phyloP scores from a whole-genome alignment of 495 filamentous ascomycete species.

The Trichoderma orchidacearum region DNA sequence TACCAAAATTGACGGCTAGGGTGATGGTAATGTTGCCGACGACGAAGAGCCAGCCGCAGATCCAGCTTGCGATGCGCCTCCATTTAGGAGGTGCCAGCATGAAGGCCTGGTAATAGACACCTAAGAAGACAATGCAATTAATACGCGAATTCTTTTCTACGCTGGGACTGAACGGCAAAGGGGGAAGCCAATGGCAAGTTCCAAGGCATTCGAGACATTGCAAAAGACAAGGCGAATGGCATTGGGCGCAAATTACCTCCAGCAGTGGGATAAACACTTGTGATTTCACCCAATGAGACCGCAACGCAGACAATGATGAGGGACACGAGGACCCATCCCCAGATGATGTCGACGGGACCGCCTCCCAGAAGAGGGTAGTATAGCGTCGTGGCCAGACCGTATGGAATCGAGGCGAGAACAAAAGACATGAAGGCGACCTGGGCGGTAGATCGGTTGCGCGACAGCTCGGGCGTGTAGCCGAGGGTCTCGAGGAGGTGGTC shows the following conservation, averaged over 20 bases:
- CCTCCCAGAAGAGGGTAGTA: conserved; percentile 55
- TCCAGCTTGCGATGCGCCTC: conserved; percentile 41
- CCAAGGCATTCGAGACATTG: background rate
- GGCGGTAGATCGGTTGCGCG: conserved; percentile 37
- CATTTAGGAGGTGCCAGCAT: conserved; percentile 31
- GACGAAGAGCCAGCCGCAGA: conserved; percentile 53
- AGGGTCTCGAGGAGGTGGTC: conserved; percentile 36
- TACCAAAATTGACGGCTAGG: conserved; percentile 54
- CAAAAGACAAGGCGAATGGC: background rate
- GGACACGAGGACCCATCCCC: conserved; percentile 41
- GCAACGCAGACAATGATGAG: conserved; percentile 39
- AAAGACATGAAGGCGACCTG: conserved; percentile 47
- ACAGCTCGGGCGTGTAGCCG: conserved; percentile 37
- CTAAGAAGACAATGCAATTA: background rate
- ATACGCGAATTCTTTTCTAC: background rate
- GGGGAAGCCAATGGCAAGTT: background rate
- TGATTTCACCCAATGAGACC: conserved; percentile 40
- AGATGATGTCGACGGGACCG: conserved; percentile 52
- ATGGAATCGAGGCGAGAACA: conserved; percentile 42
- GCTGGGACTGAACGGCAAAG: too few relatives aligned
- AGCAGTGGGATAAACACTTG: conserved; percentile 40
- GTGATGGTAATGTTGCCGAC: conserved; percentile 62
- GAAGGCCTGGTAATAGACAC: conserved; percentile 42
- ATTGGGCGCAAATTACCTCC: conserved; percentile 15
- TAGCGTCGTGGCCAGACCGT: conserved; percentile 55